Evolutionary conservation across 1,284 basidiomycete genomes (phyloP).

Genomic region (Fereydounia khargensis): DNA sequence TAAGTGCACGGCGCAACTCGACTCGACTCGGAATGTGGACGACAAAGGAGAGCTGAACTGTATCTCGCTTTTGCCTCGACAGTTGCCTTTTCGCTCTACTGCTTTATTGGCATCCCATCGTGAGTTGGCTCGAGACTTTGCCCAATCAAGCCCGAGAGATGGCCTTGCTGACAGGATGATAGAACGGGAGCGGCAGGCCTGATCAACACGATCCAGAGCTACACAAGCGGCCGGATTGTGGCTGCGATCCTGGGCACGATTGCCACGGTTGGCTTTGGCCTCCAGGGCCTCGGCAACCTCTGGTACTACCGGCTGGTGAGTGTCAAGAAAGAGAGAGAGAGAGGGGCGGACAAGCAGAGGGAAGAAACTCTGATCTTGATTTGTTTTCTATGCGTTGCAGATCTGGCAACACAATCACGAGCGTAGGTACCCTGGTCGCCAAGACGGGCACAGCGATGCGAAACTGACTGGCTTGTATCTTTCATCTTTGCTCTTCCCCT

Average conservation of each 20-base stretch:
- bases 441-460: no score
- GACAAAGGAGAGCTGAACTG: no score
- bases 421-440: no score
- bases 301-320: constrained; percentile 76
- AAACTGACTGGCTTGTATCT: no score
- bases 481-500: no score
- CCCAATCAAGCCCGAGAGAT: neutral
- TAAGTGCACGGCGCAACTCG: neutral
- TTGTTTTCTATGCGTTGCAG: no score
- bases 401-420: constrained; percentile 81
- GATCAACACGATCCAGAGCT: constrained; percentile 77
- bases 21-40: neutral
- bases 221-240: constrained; percentile 16
- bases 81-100: constrained; percentile 75
- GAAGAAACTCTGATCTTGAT: no score
- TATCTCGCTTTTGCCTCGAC: no score
- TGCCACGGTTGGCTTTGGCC: constrained; percentile 78
- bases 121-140: neutral
- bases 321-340: no score
- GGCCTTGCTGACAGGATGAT: no score
- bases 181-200: constrained; percentile 87
- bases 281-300: constrained; percentile 79
- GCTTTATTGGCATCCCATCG: constrained; percentile 61
- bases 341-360: no score
- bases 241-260: constrained; percentile 68